Conservation (phyloP, 2,329 filamentous ascomycete species). For the Cryphonectria naterciae region DNA sequence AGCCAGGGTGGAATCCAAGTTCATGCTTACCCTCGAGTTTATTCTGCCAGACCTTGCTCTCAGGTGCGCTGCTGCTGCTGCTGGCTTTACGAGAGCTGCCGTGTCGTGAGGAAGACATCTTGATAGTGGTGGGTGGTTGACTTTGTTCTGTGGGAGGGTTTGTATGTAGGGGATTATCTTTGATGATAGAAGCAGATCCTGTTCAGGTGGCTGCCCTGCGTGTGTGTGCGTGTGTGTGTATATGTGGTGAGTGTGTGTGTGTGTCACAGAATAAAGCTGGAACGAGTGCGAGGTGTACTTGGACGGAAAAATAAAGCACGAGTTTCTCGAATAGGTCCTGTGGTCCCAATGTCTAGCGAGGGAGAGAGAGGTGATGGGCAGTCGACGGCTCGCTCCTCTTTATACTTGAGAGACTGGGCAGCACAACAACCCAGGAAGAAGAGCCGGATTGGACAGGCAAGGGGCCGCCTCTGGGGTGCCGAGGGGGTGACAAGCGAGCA, state of each 20-base stretch:
- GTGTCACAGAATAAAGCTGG: not conserved
- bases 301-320: not conserved
- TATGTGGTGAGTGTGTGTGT: too few species aligned
- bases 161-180: not conserved
- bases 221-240: not conserved
- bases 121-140: slow-evolving; percentile 21
- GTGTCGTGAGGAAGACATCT: slow-evolving; percentile 27
- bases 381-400: slow-evolving; percentile 23
- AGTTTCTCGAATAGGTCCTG: not conserved
- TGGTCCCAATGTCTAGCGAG: slow-evolving; percentile 14
- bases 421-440: slow-evolving; percentile 9
- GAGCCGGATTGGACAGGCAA: slow-evolving; percentile 1
- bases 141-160: slow-evolving; percentile 8
- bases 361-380: slow-evolving; percentile 15
- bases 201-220: not conserved
- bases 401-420: slow-evolving; percentile 26
- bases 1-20: not conserved
- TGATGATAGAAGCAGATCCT: not conserved
- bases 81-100: slow-evolving; percentile 25
- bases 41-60: slow-evolving; percentile 38
- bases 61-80: slow-evolving; percentile 33
- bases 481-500: not conserved
- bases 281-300: not conserved
- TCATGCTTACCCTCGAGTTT: slow-evolving; percentile 37
- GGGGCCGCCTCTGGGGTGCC: slow-evolving; percentile 18